Conservation (phyloP, 2,329 filamentous ascomycete genomes). For the Pezizomycotina sp. region DNA sequence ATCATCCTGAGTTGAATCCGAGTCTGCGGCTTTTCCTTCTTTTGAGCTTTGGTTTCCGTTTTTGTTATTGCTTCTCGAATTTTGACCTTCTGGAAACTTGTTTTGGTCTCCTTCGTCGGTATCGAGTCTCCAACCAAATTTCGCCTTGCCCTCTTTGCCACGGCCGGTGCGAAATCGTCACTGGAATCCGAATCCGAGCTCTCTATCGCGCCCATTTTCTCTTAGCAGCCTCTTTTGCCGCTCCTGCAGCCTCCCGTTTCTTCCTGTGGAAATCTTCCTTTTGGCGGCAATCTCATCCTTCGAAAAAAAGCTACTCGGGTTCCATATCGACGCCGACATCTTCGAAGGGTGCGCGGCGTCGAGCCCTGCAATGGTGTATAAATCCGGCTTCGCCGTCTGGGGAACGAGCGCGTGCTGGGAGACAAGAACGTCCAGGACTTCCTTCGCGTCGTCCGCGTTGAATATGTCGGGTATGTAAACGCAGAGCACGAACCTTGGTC, state of each 20-base stretch:
- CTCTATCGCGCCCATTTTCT: neutral
- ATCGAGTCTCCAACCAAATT: neutral
- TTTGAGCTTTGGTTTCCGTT: too few relatives aligned
- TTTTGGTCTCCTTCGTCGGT: neutral
- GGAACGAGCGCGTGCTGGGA: conserved; percentile 4
- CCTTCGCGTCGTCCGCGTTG: conserved; percentile 1
- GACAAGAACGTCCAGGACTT: conserved; percentile 8
- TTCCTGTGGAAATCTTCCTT: conserved; percentile 4
- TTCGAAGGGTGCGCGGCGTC: conserved; percentile 5
- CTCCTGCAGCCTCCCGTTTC: neutral
- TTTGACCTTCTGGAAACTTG: too few relatives aligned
- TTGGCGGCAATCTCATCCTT: too few relatives aligned
- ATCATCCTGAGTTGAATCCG: neutral
- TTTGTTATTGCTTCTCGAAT: too few relatives aligned
- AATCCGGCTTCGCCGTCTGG: conserved; percentile 6
- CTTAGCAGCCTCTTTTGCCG: neutral
- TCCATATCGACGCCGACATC: conserved; percentile 4
- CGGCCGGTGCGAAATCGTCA: neutral
- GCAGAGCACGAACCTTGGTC: conserved; percentile 3
- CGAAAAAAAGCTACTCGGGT: too few relatives aligned
- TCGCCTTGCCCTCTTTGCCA: neutral
- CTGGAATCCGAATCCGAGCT: neutral
- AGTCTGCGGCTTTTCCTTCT: neutral
- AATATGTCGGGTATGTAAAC: conserved; percentile 2
- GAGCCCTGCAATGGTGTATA: conserved; percentile 4